Conservation (phyloP, 257 asterid species). For the Cordia subcordata region DNA sequence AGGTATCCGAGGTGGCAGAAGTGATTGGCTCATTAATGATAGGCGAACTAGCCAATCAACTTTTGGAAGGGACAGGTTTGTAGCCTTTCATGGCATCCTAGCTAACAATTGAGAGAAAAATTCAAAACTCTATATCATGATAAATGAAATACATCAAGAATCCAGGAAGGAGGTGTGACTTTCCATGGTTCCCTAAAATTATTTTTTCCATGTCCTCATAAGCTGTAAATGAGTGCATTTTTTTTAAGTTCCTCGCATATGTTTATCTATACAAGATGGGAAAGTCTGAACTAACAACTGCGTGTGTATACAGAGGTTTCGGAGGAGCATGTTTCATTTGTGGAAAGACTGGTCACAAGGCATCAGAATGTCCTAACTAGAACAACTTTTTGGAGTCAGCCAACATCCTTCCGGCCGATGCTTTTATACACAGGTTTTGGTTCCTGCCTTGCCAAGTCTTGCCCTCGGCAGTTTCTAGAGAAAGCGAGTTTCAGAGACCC, state of each 20-base stretch:
- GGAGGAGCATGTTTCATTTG: slow-evolving; percentile 91
- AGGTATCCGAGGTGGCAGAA: slow-evolving; percentile 42
- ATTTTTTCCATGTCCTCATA: no score
- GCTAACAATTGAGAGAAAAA: no score
- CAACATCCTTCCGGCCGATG: slow-evolving; percentile 7
- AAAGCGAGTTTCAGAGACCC: slow-evolving; percentile 1
- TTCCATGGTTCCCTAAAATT: no score
- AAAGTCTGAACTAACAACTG: not conserved
- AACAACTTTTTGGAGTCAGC: slow-evolving; percentile 29
- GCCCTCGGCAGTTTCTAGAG: not conserved
- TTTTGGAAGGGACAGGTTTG: slow-evolving; percentile 55
- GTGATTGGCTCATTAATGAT: slow-evolving; percentile 77
- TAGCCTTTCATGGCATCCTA: slow-evolving; percentile 3
- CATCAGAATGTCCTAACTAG: slow-evolving; percentile 85
- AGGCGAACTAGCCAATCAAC: slow-evolving; percentile 48
- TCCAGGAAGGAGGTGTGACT: no score
- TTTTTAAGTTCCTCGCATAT: no score
- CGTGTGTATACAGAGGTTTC: slow-evolving; percentile 37
- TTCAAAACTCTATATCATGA: no score
- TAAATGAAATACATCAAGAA: no score
- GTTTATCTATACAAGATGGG: not conserved
- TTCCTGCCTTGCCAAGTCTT: slow-evolving; percentile 6
- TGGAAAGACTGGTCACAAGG: slow-evolving; percentile 79
- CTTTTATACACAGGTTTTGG: slow-evolving; percentile 1
- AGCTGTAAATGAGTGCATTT: no score